Conservation (phyloP, 1,284 basidiomycete species). For the Porodaedalea pini region DNA sequence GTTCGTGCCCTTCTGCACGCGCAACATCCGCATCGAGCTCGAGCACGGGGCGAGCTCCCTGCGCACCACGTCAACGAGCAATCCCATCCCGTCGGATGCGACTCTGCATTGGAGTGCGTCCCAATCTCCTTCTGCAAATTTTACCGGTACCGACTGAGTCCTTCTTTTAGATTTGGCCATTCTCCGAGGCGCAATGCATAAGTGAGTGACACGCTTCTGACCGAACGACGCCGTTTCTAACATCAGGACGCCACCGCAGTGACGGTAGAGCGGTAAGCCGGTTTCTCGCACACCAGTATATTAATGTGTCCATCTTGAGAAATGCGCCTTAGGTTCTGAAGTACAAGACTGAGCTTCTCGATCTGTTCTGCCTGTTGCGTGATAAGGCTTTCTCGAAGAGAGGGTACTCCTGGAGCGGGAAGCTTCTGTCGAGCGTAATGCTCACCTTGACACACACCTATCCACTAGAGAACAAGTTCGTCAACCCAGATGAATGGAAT, state of each 20-base stretch:
- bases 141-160: slow-evolving; percentile 11
- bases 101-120: slow-evolving; percentile 84
- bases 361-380: slow-evolving; percentile 64
- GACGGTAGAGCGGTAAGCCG: slow-evolving; percentile 58
- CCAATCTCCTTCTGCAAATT: background rate
- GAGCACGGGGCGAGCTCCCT: slow-evolving; percentile 85
- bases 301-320: slow-evolving; percentile 15
- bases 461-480: slow-evolving; percentile 79
- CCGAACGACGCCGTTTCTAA: background rate
- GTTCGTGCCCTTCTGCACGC: slow-evolving; percentile 72
- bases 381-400: slow-evolving; percentile 78
- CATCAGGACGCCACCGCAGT: slow-evolving; percentile 47
- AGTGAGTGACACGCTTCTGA: slow-evolving; percentile 43
- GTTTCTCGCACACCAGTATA: background rate
- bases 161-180: slow-evolving; percentile 56
- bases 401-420: slow-evolving; percentile 80
- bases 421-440: slow-evolving; percentile 73
- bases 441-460: slow-evolving; percentile 80
- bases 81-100: slow-evolving; percentile 76
- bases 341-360: slow-evolving; percentile 62
- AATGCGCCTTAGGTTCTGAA: slow-evolving; percentile 47
- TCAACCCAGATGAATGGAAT: slow-evolving; percentile 77
- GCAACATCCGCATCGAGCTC: slow-evolving; percentile 74
- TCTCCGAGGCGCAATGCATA: slow-evolving; percentile 63
- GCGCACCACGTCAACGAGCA: slow-evolving; percentile 75